Evolutionary conservation across 1,284 basidiomycete genomes (phyloP).

Genomic region (Butyriboletus pseudospeciosus): DNA sequence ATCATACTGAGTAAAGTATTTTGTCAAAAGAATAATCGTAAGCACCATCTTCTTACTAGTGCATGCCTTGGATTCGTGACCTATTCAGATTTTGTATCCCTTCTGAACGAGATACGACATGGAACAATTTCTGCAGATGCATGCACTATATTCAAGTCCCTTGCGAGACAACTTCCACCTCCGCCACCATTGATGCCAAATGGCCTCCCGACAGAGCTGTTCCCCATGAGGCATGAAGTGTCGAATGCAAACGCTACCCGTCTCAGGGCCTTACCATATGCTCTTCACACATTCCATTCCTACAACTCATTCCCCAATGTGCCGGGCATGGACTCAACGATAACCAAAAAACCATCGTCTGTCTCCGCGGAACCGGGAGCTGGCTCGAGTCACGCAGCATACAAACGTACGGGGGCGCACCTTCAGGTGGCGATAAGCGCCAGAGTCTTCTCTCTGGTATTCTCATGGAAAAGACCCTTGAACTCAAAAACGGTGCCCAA

Average conservation of each 20-base stretch:
- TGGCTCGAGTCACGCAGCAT: neutral
- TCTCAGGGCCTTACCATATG: conserved; percentile 29
- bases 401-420: conserved; percentile 11
- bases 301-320: conserved; percentile 33
- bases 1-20: conserved; percentile 78
- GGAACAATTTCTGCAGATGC: conserved; percentile 41
- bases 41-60: conserved; percentile 6
- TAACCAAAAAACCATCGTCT: conserved; percentile 2
- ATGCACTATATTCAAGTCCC: conserved; percentile 39
- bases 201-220: conserved; percentile 37
- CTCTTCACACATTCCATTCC: conserved; percentile 27
- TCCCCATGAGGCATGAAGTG: conserved; percentile 36
- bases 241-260: conserved; percentile 34
- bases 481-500: conserved; percentile 54
- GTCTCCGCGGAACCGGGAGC: neutral
- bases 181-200: conserved; percentile 25
- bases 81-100: conserved; percentile 56
- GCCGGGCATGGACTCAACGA: neutral
- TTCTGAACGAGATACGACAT: conserved; percentile 68
- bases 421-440: conserved; percentile 30
- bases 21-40: conserved; percentile 50
- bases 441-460: conserved; percentile 49
- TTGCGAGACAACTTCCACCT: conserved; percentile 38
- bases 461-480: conserved; percentile 47
- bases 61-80: neutral